Evolutionary conservation across 176 grass and related monocot genomes (phyloP), one percentile per base, ranked within the genome.

Genomic region (Saccharum spontaneum): DNA sequence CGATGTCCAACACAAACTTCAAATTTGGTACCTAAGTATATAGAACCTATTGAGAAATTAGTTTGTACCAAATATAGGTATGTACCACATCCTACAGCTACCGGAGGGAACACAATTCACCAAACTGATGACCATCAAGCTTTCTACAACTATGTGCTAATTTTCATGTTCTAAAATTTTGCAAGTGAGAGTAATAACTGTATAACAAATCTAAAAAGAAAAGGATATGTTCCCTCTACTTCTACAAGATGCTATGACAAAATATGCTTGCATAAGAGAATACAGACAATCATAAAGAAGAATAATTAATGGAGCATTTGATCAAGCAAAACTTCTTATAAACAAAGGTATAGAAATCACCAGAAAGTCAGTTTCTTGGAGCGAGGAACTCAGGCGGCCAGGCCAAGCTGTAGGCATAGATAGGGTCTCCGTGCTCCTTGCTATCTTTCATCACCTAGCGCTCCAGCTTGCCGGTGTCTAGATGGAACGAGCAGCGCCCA

Each of bases 311-410:
- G 13, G 48, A 50, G 4, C 48, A 50, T 50, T 50, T 50, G 14
- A 50, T 50, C 48, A 50, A 50, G 14, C 48, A 16, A 16, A 50
- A 17, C 14, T 16, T 50, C 0, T 10, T 57, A 55, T n/a, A 13
- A 48, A 50, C 13, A 20, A 48, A 31, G 30, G 1, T 4, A 52
- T 18, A 45, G 26, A 33, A 50, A 33, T 75, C 26, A 75, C 72
- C 73, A 1, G 30, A 34, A 52, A 34, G 4, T 55, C 26, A 20
- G 73, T 11, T 8, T 22, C 11, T 2, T 54, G 26, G 73, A 55
- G 73, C 49, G 4, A 76, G 73, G 49, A 76, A 76, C 30, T 33
- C 48, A 12, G 73, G 73, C 16, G 74, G 74, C 74, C 74, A 76
- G 31, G 49, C 49, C 74, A 59, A 23, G 49, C 9, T 14, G 50